Evolutionary conservation across 768 basidiomycete species (phyloP).

Genomic region (Boletus pseudo-olivaceus): DNA sequence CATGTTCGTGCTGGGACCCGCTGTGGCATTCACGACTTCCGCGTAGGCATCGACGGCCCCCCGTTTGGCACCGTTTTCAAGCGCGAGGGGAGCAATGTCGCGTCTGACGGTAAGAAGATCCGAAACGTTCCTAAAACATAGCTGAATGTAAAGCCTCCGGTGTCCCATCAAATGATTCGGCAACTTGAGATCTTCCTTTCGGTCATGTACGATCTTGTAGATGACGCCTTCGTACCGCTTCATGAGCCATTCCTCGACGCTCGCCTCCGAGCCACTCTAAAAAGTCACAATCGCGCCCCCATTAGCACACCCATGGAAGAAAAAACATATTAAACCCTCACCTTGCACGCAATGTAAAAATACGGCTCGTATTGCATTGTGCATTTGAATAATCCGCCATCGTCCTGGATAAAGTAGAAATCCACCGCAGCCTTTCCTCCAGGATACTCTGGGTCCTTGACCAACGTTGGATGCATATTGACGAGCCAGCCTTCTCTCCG

Average conservation of each 20-base stretch:
- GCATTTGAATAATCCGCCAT: constrained; percentile 94
- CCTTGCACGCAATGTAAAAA: constrained; percentile 91
- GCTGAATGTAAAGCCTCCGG: constrained; percentile 79
- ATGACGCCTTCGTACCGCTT: constrained; percentile 91
- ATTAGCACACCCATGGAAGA: neutral
- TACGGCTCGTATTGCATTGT: constrained; percentile 94
- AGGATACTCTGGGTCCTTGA: constrained; percentile 83
- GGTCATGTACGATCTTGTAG: constrained; percentile 69
- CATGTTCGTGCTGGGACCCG: constrained; percentile 61
- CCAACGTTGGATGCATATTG: constrained; percentile 97
- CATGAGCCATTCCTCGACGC: constrained; percentile 92
- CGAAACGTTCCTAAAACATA: constrained; percentile 89
- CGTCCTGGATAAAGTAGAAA: constrained; percentile 96
- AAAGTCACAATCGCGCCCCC: neutral
- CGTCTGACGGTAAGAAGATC: constrained; percentile 86
- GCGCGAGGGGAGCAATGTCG: constrained; percentile 85
- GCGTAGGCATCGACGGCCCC: constrained; percentile 97
- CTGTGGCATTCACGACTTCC: constrained; percentile 84
- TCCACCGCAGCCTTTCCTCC: constrained; percentile 89
- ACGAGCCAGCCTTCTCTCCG: constrained; percentile 89
- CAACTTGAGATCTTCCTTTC: constrained; percentile 91
- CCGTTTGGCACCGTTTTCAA: constrained; percentile 87
- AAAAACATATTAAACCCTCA: constrained; percentile 30
- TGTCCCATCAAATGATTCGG: constrained; percentile 98
- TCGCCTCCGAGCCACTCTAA: constrained; percentile 80